Evolutionary conservation across 2,329 filamentous ascomycete species (phyloP).

Genomic region (Chrysoporthe cubensis): DNA sequence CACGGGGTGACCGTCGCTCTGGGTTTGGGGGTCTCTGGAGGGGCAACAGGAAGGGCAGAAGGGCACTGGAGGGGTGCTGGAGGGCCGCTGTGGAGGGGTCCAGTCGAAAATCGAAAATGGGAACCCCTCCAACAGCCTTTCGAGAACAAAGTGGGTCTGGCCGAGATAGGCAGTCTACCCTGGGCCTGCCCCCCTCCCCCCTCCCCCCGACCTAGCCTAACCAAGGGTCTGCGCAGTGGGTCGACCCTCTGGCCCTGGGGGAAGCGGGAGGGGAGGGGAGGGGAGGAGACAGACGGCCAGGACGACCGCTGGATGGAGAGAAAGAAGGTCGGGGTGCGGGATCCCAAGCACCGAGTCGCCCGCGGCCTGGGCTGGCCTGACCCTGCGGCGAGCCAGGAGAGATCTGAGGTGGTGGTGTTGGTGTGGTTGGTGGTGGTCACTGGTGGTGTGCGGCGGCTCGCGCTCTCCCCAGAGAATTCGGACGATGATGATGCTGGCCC

Average conservation of each 20-base stretch:
- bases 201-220: too few species aligned
- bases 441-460: background rate
- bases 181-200: background rate
- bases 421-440: background rate
- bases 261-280: background rate
- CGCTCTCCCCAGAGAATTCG: background rate
- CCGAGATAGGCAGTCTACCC: constrained; percentile 15
- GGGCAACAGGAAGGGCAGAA: too few species aligned
- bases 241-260: background rate
- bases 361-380: background rate
- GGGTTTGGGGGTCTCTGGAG: background rate
- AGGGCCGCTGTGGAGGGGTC: background rate
- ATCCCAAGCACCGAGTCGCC: too few species aligned
- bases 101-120: background rate
- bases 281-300: too few species aligned
- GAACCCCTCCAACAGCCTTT: constrained; percentile 14
- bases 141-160: constrained; percentile 21
- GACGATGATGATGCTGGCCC: constrained; percentile 12
- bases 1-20: background rate
- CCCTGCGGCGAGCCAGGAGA: background rate
- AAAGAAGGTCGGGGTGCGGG: too few species aligned
- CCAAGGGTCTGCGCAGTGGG: background rate
- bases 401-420: background rate
- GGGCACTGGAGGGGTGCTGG: too few species aligned
- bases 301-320: too few species aligned